Evolutionary conservation across 2,329 filamentous ascomycete species (phyloP), one percentile per base, ranked within the genome.

Genomic region (Dactylellina sp.): DNA sequence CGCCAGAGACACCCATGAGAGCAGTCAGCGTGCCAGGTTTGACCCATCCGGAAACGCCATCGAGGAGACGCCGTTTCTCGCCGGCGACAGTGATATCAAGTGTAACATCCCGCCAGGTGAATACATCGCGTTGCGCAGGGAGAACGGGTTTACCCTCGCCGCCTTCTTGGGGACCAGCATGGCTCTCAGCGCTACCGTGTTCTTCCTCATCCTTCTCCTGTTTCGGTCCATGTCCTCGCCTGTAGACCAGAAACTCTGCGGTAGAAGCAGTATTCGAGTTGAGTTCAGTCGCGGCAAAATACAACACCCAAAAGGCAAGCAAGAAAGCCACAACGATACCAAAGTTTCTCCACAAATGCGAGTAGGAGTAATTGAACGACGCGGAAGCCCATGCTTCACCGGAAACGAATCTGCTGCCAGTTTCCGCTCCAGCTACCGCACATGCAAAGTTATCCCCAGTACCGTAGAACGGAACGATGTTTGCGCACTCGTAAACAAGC

Each of bases 221-320:
- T 35, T 39, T 32, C 11, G 86, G 85, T 5, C 86, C 83, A 55
- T 84, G 82, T 1, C 86, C 86, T 3, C 85, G 82, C 39, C 83
- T 85, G 79, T 91, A 92, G 7, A 92, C 87, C 0, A 93, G 84
- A 0, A 88, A 86, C 78, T 93, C 90, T 0, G 88, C 89, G 0
- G 86, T 88, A 57, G 86, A 89, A 1, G 83, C 82, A 0, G 85
- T 86, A 0, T 85, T 83, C 0, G 89, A 88, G 80, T 90, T 90
- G 76, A 89, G 76, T 78, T 92, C 89, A 0, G 59, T 65, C 7
- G 61, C 72, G 7, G 49, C 49, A 56, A 76, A 75, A 37, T 83
- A 81, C 16, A 85, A 78, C n/a, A 80, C 80, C 7, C 85, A 81
- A 56, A 86, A 85, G 79, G 83, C 83, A 32, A 82, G 40, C 76